Base-by-base conservation (phyloP, 192 early-diverging fungal species). In the Podochytrium sp. region DNA sequence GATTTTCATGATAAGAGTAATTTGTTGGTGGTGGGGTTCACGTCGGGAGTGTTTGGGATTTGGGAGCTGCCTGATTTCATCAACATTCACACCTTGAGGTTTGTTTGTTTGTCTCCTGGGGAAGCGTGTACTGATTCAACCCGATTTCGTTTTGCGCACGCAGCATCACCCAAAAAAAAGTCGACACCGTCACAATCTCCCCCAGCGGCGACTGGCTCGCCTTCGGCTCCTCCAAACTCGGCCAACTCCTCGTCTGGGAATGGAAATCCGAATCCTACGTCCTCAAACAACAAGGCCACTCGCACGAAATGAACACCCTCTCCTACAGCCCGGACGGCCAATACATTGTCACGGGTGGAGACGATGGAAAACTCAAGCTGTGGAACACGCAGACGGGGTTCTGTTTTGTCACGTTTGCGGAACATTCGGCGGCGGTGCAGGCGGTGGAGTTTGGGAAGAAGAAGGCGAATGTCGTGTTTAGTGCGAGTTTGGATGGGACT, bases 211-310 rank as follows among this genome's bases (percentile, higher is more conserved):
- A 99, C 79, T 99, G 98, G 98, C 81, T 99, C 34, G 96, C 95
- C 1, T 95, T 99, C 81, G 98, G 96, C 30, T 94, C 90, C 40
- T 87, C 94, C 29, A 87, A 86, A 73, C 86, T 98, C 12, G 96
- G 96, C 4, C 98, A 99, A 83, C 90, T 99, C 49, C 81, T 98
- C 39, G 96, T 99, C 16, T 99, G 98, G 98, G 98, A 99, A 79
- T 99, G 98, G 98, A 94, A 97, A 82, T 97, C 95, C 52, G 98
- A 99, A 76, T 93, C 97, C 0, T 98, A 99, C 75, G 92, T 99
- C 42, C 84, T 99, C 51, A 99, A 98, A 79, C 98, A 99, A 80
- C 98, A 99, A 80, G 98, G 97, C 7, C 98, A 99, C 68, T 92
- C 90, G 50, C 93, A 96, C 83, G 94, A 95, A 73, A 96, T 97